Conservation (phyloP, 768 basidiomycete species). For the Asterophora parasitica region DNA sequence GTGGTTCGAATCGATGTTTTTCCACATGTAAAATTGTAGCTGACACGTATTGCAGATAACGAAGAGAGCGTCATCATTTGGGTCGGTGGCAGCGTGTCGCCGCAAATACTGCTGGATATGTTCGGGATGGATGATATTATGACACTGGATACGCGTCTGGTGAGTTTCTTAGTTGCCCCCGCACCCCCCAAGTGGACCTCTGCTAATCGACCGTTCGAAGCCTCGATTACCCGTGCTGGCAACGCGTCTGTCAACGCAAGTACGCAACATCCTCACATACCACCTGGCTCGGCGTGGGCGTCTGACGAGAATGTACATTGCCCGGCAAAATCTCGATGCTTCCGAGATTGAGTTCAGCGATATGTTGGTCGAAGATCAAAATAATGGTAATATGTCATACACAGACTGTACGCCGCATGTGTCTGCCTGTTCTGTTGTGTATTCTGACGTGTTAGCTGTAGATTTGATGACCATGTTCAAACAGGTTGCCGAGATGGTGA, state of each 20-base stretch:
- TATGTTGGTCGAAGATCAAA: constrained; percentile 95
- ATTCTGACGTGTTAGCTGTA: constrained; percentile 17
- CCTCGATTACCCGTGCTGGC: constrained; percentile 63
- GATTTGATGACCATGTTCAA: constrained; percentile 46
- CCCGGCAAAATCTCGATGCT: constrained; percentile 90
- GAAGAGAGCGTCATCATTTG: constrained; percentile 86
- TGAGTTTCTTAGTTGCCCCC: constrained; percentile 27
- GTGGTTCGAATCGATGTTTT: constrained; percentile 49
- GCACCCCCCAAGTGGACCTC: constrained; percentile 1
- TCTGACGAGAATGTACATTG: constrained; percentile 60
- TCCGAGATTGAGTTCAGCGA: constrained; percentile 94
- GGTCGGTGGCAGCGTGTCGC: constrained; percentile 80
- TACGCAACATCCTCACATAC: constrained; percentile 78
- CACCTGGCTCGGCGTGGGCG: constrained; percentile 52
- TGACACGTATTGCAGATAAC: constrained; percentile 55
- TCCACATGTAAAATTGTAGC: neutral
- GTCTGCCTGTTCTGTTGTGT: neutral
- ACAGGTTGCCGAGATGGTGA: constrained; percentile 44
- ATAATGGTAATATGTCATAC: constrained; percentile 93
- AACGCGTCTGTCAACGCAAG: constrained; percentile 76
- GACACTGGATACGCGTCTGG: constrained; percentile 64
- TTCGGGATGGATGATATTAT: constrained; percentile 81
- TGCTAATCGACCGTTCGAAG: constrained; percentile 32
- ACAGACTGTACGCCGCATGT: constrained; percentile 68
- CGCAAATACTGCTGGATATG: constrained; percentile 76